Evolutionary conservation across 2,329 filamentous ascomycete species (phyloP), one percentile per base, ranked within the genome.

Genomic region (Phaeosphaeria sp.): DNA sequence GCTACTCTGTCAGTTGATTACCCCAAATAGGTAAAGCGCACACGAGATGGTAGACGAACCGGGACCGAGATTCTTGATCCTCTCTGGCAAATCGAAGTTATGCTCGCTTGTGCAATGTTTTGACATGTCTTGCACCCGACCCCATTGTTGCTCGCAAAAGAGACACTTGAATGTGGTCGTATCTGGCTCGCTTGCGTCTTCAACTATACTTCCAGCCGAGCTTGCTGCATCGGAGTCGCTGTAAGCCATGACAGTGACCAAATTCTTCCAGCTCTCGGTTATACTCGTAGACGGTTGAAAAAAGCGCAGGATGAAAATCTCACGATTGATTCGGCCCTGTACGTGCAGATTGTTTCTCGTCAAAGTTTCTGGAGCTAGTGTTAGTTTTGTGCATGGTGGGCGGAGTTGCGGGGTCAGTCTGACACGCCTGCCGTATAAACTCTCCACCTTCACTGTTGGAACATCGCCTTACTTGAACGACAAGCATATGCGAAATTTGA

Each of bases 141-240:
- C 63, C 53, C 62, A 75, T 61, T 73, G 67, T 56, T 70, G 59
- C n/a, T 72, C 67, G 58, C 72, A 76, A 52, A 76, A 76, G 33
- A 76, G 61, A 52, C 72, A 74, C 56, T 75, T 73, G 69, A 76
- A 76, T 7, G 57, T 69, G 23, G 71, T 72, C 42, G 68, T 72
- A 60, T 76, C 73, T 13, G 72, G 68, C 62, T 76, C 73, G 61
- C 72, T 75, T 53, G 60, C 65, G 44, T 75, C 73, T 51, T 76
- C 73, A 42, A 74, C 57, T 30, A 76, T 74, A 63, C 68, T 71
- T 44, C 73, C 73, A 1, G 67, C 67, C 4, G 73, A 76, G 66
- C 72, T 75, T 33, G 67, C 71, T 2, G 63, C 62, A 36, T 74
- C 72, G 6, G 72, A 73, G 36, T 69, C 69, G 25, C 60, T 63